Evolutionary conservation across 805 yeast species (phyloP).

Genomic region (Metschnikowia henanensis): DNA sequence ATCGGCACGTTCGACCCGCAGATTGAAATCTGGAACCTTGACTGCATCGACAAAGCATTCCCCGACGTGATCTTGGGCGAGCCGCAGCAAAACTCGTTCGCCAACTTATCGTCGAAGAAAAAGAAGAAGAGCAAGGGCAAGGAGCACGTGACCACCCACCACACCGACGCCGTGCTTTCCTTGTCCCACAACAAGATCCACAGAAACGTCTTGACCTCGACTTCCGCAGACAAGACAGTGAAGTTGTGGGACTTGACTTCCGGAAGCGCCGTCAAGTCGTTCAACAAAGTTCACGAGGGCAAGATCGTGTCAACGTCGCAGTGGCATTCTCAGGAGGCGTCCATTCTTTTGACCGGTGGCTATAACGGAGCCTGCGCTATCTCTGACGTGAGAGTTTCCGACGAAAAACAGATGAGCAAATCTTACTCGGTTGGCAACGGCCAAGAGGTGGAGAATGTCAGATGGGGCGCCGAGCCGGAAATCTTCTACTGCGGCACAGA

Average conservation of each 20-base stretch:
- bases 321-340: slow-evolving; percentile 74
- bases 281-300: slow-evolving; percentile 67
- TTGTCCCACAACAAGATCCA: slow-evolving; percentile 79
- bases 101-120: slow-evolving; percentile 35
- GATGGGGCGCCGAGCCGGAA: slow-evolving; percentile 60
- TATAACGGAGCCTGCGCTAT: slow-evolving; percentile 83
- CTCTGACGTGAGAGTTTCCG: slow-evolving; percentile 80
- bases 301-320: slow-evolving; percentile 83
- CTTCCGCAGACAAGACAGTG: slow-evolving; percentile 93
- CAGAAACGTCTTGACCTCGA: slow-evolving; percentile 85
- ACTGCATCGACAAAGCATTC: slow-evolving; percentile 87
- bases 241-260: slow-evolving; percentile 90
- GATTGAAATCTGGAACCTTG: slow-evolving; percentile 96
- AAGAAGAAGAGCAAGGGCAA: slow-evolving; percentile 44
- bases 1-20: slow-evolving; percentile 97
- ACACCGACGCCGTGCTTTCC: slow-evolving; percentile 91
- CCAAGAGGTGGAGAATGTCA: slow-evolving; percentile 83
- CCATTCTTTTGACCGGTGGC: slow-evolving; percentile 84
- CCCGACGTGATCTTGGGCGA: slow-evolving; percentile 94
- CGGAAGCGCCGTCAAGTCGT: slow-evolving; percentile 75
- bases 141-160: slow-evolving; percentile 68
- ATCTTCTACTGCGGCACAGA: slow-evolving; percentile 88
- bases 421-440: slow-evolving; percentile 60
- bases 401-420: slow-evolving; percentile 58
- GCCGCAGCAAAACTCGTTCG: slow-evolving; percentile 46